Evolutionary conservation across 768 basidiomycete species (phyloP).

Genomic region (Suillus subluteus): DNA sequence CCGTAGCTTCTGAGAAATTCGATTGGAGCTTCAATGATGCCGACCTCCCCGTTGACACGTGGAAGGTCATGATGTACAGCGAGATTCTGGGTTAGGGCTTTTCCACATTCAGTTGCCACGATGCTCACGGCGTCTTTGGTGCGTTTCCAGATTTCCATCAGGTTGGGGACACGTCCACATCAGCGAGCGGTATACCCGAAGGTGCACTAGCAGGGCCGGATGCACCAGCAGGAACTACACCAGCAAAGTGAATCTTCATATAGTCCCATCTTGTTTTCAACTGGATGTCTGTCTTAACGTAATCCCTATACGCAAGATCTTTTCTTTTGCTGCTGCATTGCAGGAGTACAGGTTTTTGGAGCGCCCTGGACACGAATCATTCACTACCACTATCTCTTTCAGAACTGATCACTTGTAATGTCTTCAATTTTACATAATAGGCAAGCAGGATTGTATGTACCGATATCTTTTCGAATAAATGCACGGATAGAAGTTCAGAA

Average conservation of each 20-base stretch:
- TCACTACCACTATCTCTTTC: slow-evolving; percentile 8
- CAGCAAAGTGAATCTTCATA: slow-evolving; percentile 13
- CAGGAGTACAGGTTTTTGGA: slow-evolving; percentile 6
- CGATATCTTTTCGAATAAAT: slow-evolving; percentile 18
- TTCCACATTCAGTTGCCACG: not conserved
- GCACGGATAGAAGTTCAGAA: slow-evolving; percentile 6
- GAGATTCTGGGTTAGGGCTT: slow-evolving; percentile 84
- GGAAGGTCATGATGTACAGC: slow-evolving; percentile 99
- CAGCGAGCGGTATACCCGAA: slow-evolving; percentile 46
- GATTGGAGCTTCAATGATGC: slow-evolving; percentile 99
- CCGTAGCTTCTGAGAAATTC: slow-evolving; percentile 89
- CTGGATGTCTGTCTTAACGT: slow-evolving; percentile 1
- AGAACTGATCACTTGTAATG: slow-evolving; percentile 5
- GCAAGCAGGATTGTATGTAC: slow-evolving; percentile 14
- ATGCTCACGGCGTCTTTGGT: slow-evolving; percentile 6
- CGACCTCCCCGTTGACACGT: slow-evolving; percentile 96
- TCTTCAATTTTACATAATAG: slow-evolving; percentile 1
- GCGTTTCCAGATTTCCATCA: slow-evolving; percentile 73
- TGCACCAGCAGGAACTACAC: slow-evolving; percentile 22
- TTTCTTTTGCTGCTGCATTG: slow-evolving; percentile 6
- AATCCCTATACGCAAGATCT: slow-evolving; percentile 9
- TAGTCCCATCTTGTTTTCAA: slow-evolving; percentile 3
- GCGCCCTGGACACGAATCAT: not conserved
- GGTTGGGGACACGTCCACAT: slow-evolving; percentile 57
- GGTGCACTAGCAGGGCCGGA: slow-evolving; percentile 75